A percentile compares a stretch with the other conserved stretches of the same genome.
Conservation (phyloP, 1,284 basidiomycete species). For the Trichosporon sp. region DNA sequence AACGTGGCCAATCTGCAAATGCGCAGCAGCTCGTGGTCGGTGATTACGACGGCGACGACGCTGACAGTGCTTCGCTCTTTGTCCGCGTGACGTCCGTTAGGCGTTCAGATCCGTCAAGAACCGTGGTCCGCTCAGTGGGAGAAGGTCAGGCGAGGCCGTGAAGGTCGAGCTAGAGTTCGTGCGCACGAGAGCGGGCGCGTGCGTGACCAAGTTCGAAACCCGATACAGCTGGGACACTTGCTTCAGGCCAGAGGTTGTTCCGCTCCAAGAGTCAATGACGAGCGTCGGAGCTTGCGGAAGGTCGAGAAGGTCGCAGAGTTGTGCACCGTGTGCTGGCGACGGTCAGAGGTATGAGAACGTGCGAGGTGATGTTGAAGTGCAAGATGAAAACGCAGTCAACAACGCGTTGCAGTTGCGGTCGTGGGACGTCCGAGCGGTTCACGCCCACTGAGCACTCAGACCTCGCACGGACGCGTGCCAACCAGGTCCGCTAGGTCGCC, state of each 20-base stretch:
- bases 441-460: background rate
- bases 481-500: no score
- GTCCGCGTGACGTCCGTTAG: background rate
- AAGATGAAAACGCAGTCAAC: slow-evolving; percentile 1
- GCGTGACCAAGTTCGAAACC: background rate
- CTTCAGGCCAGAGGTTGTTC: background rate
- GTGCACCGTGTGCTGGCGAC: background rate
- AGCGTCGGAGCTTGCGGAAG: background rate
- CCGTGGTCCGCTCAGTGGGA: background rate
- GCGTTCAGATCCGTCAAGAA: background rate
- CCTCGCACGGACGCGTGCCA: background rate
- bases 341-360: background rate
- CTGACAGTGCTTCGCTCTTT: background rate
- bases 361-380: background rate
- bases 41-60: background rate
- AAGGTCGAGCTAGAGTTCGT: slow-evolving; percentile 4
- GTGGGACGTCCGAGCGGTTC: background rate
- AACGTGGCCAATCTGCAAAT: background rate
- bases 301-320: background rate
- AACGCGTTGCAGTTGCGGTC: background rate
- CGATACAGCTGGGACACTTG: background rate
- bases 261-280: background rate
- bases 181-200: background rate
- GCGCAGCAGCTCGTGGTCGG: background rate
- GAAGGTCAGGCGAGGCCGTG: background rate